Base-by-base conservation (phyloP, 352 stramenopile species). In the Phytophthora sp. region DNA sequence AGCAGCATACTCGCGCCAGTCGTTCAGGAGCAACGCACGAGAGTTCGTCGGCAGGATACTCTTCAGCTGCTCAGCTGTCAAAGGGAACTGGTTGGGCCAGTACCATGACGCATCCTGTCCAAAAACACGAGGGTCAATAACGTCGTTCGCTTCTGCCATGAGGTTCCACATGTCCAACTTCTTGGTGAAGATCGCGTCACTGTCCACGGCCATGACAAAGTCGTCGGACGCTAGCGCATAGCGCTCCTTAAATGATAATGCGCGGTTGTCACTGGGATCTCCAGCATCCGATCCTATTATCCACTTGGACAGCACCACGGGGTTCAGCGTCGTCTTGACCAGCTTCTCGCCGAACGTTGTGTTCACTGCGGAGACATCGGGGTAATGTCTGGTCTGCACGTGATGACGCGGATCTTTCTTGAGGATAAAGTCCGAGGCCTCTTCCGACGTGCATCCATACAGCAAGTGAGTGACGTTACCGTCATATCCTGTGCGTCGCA, bases 61-160 rank as follows among this genome's bases (percentile, higher is more conserved):
- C 15, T 50, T 39, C 0, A 91, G 53, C 29, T 82, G 56, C 3
- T 81, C 69, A 6, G 65, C 26, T 7, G 73, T 55, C 11, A 93
- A 33, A 7, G 83, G 82, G 44, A 75, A 73, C 5, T 46, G 64
- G 20, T 84, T 77, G 5, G 85, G 85, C 62, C 82, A 80, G 63
- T 92, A 95, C 87, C 87, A 95, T 0, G 84, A 83, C 6, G 87
- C 87, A 54, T 95, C 85, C 54, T 95, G 87, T 9, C 82, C 87
- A 64, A 88, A 88, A 16, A 81, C 69, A 20, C 49, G 63, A 30
- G 88, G 69, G 57, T 90, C 84, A 46, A 88, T 78, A 9, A 84
- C 76, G 53, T 89, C 82, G 24, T 91, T 82, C 7, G 79, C 84
- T 39, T 93, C 84, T 11, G 70, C 57, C 31, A 86, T 82, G 20